These are phyloP conservation scores for Russula ochroleuca DNA, from an alignment of 768 basidiomycete genomes.

Conservation along the genomic window DNA sequence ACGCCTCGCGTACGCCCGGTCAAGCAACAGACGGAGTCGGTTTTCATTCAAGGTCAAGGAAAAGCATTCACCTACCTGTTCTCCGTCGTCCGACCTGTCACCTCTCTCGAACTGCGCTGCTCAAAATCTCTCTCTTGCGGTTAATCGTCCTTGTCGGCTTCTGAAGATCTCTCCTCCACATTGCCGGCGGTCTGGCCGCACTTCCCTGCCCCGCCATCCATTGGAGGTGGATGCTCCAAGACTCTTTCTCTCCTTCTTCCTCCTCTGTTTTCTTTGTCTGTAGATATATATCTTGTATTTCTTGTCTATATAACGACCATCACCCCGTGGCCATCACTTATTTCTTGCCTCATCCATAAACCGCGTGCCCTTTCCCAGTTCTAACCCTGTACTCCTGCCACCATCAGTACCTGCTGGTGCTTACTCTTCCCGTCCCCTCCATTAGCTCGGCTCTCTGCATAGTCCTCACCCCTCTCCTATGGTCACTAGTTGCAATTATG, in stretches of 20 bases:
- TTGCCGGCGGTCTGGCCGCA: neutral
- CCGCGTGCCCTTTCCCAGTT: slow-evolving; percentile 25
- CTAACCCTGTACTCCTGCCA: slow-evolving; percentile 32
- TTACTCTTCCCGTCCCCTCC: slow-evolving; percentile 33
- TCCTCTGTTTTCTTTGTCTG: slow-evolving; percentile 6
- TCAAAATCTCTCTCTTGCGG: neutral
- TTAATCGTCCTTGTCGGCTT: neutral
- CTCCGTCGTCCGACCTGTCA: neutral
- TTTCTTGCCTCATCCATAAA: slow-evolving; percentile 11
- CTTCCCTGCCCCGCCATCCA: neutral
- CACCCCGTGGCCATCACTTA: slow-evolving; percentile 21
- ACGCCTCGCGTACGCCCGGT: neutral
- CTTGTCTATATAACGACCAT: slow-evolving; percentile 12
- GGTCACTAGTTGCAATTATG: slow-evolving; percentile 53
- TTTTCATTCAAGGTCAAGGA: neutral
- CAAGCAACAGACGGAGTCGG: neutral
- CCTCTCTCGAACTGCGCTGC: neutral
- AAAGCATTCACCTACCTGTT: neutral
- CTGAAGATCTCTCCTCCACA: slow-evolving; percentile 6
- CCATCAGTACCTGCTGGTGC: slow-evolving; percentile 32
- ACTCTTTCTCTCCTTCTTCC: neutral
- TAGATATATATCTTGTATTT: slow-evolving; percentile 8
- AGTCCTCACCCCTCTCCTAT: slow-evolving; percentile 37
- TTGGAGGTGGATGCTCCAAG: slow-evolving; percentile 18
- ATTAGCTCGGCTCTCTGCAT: slow-evolving; percentile 28